Conservation (phyloP, 2,329 filamentous ascomycete genomes). For the Fusarium ambrosium region DNA sequence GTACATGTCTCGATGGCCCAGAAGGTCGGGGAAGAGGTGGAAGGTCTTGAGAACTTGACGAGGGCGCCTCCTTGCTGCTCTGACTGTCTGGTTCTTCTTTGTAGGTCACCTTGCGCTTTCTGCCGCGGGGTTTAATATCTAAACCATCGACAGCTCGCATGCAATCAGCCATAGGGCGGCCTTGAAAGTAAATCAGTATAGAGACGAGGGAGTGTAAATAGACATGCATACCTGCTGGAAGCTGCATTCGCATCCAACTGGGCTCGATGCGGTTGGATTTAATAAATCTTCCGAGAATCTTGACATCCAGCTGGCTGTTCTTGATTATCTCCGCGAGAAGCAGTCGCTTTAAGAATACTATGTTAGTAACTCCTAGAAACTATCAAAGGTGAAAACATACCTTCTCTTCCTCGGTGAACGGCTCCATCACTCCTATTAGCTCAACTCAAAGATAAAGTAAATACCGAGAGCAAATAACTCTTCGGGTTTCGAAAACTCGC, state of each 20-base stretch:
- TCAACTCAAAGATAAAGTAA: not conserved
- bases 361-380: not conserved
- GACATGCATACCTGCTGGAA: constrained; percentile 58
- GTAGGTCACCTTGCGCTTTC: constrained; percentile 49
- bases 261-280: constrained; percentile 56
- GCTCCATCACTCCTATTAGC: constrained; percentile 33
- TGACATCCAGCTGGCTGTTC: constrained; percentile 64
- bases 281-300: constrained; percentile 62
- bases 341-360: constrained; percentile 61
- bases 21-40: constrained; percentile 9
- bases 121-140: constrained; percentile 48
- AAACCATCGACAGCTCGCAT: constrained; percentile 57
- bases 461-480: not conserved
- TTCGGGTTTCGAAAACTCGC: not conserved
- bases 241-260: constrained; percentile 63
- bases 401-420: constrained; percentile 66
- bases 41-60: constrained; percentile 9
- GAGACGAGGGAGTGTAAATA: not conserved
- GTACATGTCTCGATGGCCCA: not conserved
- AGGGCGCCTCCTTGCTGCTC: constrained; percentile 27
- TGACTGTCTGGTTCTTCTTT: constrained; percentile 52
- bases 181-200: constrained; percentile 46
- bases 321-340: constrained; percentile 71
- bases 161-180: constrained; percentile 63
- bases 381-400: constrained; percentile 50